Base-by-base conservation (phyloP, 176 grass and related monocot genomes). In the Otatea glauca region DNA sequence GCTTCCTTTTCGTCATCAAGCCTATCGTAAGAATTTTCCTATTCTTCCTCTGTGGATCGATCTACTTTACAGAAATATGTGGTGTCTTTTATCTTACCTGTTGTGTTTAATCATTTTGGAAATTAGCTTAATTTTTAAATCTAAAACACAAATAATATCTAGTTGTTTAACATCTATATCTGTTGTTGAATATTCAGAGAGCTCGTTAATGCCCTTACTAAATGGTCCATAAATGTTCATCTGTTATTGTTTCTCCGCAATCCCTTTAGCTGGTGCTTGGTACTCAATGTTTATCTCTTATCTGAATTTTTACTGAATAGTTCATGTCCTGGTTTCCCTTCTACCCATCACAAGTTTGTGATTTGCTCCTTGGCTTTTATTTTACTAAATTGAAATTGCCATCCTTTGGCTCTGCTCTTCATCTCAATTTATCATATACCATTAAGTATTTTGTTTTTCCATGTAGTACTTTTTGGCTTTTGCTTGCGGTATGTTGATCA, bases 151-250 rank as follows among this genome's bases (percentile, higher is more conserved):
- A n/a, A n/a, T n/a, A n/a, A n/a, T n/a, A n/a, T n/a, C n/a, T n/a
- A n/a, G n/a, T n/a, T n/a, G n/a, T n/a, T n/a, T n/a, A n/a, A n/a
- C n/a, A n/a, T n/a, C 17, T 84, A 12, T 65, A 11, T 32, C 65
- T 38, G 9, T 60, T 74, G 79, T 73, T 59, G 66, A 72, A 53
- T 65, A 27, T 70, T 65, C 21, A 8, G 25, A 77, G 65, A 74
- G 37, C 35, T 86, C 77, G 18, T 81, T 90, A 74, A 63, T 70
- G 68, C 45, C 42, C n/a, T 63, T 25, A 23, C 20, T 49, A 70
- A 39, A 37, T 69, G 0, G 75, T 63, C 62, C 2, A 0, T 64
- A 4, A 43, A 45, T 65, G 56, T 23, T 27, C 84, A 77, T 66
- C 56, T 74, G 67, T 59, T 72, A 77, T 21, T 74, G 38, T 82